These are phyloP conservation scores for Tuber aestivum DNA, from an alignment of 495 filamentous ascomycete species.

Conservation along the genomic window DNA sequence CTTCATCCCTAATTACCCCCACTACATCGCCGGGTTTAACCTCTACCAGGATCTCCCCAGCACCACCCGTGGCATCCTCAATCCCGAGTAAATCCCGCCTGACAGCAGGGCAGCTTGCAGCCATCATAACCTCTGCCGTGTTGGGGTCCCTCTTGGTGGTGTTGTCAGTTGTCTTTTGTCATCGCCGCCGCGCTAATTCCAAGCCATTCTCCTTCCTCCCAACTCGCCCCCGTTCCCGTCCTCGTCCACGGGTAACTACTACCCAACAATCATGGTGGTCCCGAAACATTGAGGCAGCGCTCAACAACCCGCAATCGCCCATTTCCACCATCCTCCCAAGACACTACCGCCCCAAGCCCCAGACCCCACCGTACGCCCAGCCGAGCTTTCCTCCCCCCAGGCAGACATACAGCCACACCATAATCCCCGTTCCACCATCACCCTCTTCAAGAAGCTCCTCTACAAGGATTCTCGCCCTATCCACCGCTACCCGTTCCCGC, in stretches of 20 bases:
- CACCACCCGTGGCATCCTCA: not conserved
- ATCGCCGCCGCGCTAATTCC: conserved; percentile 16
- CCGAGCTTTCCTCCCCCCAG: not conserved
- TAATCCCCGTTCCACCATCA: conserved; percentile 1
- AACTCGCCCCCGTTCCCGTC: not conserved
- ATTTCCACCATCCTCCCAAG: conserved; percentile 13
- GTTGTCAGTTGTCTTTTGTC: conserved; percentile 26
- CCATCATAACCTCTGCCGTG: conserved; percentile 18
- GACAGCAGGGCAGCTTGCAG: conserved; percentile 20
- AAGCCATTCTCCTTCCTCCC: conserved; percentile 29
- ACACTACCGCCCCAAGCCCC: conserved; percentile 15
- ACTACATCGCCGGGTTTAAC: conserved; percentile 3
- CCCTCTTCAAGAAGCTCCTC: conserved; percentile 8
- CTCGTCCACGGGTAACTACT: not conserved
- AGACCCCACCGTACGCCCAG: conserved; percentile 14
- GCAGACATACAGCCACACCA: conserved; percentile 8
- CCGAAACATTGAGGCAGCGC: conserved; percentile 1
- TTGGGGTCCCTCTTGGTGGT: conserved; percentile 19
- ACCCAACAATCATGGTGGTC: not conserved
- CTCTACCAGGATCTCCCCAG: not conserved
- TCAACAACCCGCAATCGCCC: conserved; percentile 24
- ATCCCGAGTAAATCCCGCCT: not conserved
- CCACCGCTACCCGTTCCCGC: conserved; percentile 9
- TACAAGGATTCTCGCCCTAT: conserved; percentile 21
- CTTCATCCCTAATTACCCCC: conserved; percentile 15